A percentile compares a stretch with the other conserved stretches of the same genome.
These are phyloP conservation scores for Sugiyamaella americana DNA, from an alignment of 805 yeast genomes.

Conservation along the genomic window DNA sequence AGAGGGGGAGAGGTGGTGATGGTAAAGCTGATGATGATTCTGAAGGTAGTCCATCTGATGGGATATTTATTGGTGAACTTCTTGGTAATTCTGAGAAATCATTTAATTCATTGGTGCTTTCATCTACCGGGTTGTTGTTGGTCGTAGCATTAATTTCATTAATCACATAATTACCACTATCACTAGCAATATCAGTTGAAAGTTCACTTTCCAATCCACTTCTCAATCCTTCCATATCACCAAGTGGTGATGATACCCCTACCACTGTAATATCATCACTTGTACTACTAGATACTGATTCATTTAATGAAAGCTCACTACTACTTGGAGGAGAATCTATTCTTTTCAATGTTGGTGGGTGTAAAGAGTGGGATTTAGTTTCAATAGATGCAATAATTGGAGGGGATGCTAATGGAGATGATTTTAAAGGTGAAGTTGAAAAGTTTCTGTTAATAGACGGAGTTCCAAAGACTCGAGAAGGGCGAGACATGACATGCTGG, in stretches of 20 bases:
- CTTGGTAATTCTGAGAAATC: no score
- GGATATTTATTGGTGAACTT: no score
- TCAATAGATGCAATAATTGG: background rate
- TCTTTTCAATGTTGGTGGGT: constrained; percentile 2
- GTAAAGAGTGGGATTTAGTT: no score
- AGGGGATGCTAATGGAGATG: background rate
- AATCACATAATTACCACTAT: no score
- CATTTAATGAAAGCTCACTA: constrained; percentile 15
- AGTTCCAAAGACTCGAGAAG: background rate
- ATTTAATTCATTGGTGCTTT: no score
- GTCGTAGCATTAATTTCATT: no score
- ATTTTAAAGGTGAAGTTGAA: background rate
- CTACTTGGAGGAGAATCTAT: constrained; percentile 17
- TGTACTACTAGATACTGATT: constrained; percentile 15
- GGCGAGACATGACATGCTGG: constrained; percentile 4
- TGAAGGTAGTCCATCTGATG: no score
- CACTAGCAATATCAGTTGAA: no score
- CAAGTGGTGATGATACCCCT: background rate
- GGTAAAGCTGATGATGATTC: no score
- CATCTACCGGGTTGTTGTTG: no score
- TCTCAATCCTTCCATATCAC: background rate
- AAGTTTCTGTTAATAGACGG: background rate
- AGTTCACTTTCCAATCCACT: background rate
- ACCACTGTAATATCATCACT: constrained; percentile 12
- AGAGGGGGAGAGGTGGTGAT: no score